These are phyloP conservation scores for Porcisia hertigi DNA, from an alignment of 208 protist species.

Conservation along the genomic window DNA sequence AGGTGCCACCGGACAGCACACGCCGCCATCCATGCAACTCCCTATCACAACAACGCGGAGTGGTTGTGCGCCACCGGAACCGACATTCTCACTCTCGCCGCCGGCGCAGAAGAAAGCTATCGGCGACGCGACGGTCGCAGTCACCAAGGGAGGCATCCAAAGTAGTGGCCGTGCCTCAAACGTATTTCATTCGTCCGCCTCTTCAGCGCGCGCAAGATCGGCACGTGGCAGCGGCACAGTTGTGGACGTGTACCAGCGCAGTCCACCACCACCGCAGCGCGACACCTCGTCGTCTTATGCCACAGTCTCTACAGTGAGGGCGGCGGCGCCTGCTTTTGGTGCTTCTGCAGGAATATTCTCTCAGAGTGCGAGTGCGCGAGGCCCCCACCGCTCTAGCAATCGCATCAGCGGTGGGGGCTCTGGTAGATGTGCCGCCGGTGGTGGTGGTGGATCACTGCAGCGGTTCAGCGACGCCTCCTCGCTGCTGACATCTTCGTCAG, in stretches of 20 bases:
- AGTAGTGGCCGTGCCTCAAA: background rate
- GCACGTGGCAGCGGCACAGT: background rate
- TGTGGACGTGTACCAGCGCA: background rate
- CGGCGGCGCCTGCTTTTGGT: background rate
- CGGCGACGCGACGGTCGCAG: too few relatives aligned
- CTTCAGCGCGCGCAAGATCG: background rate
- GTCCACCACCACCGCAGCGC: background rate
- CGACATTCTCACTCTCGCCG: background rate
- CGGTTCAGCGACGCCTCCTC: background rate
- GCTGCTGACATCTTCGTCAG: background rate
- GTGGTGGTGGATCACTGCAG: background rate
- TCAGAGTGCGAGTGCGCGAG: background rate
- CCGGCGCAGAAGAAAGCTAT: background rate
- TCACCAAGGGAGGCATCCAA: background rate
- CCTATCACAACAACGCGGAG: background rate
- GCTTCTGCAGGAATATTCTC: background rate
- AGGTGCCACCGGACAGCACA: background rate
- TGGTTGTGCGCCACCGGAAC: background rate
- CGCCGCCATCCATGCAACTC: background rate
- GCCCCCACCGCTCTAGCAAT: background rate
- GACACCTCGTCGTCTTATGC: constrained; percentile 1
- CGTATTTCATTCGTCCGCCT: background rate
- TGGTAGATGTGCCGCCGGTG: background rate
- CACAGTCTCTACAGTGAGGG: constrained; percentile 6
- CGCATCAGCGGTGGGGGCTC: background rate